These are phyloP conservation scores for Vigna mungo DNA, from an alignment of 306 rosid genomes.

Conservation along the genomic window DNA sequence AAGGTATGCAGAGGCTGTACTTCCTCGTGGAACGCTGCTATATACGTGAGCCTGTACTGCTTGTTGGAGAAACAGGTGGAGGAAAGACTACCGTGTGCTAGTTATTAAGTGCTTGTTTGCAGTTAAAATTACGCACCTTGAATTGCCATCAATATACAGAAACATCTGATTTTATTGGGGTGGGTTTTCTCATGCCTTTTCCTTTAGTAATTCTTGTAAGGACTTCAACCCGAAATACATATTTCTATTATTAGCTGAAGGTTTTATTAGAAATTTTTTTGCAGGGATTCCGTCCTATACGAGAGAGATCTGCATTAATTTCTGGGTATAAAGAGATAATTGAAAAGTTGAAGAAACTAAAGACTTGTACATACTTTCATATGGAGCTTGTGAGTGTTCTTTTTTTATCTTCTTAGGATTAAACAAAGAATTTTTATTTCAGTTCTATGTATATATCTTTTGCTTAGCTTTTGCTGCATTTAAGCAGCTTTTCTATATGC, in stretches of 20 bases:
- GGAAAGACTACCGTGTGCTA: constrained; percentile 99
- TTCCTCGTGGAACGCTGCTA: constrained; percentile 89
- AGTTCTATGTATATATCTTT: neutral
- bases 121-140: constrained; percentile 71
- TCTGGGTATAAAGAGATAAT: constrained; percentile 57
- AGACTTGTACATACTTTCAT: constrained; percentile 53
- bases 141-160: constrained; percentile 97
- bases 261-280: constrained; percentile 26
- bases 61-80: constrained; percentile 98
- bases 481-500: constrained; percentile 1
- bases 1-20: constrained; percentile 76
- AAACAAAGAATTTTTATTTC: neutral
- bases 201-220: constrained; percentile 2
- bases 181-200: constrained; percentile 49
- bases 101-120: constrained; percentile 71
- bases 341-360: constrained; percentile 59
- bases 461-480: constrained; percentile 26
- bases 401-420: constrained; percentile 13
- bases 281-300: constrained; percentile 84
- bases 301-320: constrained; percentile 77
- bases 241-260: constrained; percentile 7
- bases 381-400: constrained; percentile 58
- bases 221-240: neutral
- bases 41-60: constrained; percentile 85
- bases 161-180: constrained; percentile 98